Percentiles rank a stretch among this genome's conserved stretches.
Conservation (phyloP, 2,329 filamentous ascomycete species). For the Penicillium expansum region DNA sequence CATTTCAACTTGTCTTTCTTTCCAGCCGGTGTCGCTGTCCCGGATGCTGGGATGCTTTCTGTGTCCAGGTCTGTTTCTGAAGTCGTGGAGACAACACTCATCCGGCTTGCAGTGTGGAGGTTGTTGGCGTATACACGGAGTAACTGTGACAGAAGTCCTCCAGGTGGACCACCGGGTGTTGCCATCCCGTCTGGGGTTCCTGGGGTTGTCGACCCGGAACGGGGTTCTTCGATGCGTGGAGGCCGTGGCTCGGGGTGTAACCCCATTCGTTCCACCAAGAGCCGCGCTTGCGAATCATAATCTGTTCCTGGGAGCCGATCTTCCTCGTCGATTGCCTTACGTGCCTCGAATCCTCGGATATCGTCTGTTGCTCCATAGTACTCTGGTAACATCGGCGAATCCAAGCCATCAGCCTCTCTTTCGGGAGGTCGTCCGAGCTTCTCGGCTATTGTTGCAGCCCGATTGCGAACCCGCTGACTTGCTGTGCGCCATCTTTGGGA, state of each 20-base stretch:
- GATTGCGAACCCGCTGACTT: slow-evolving; percentile 19
- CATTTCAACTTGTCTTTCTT: slow-evolving; percentile 33
- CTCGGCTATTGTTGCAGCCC: slow-evolving; percentile 21
- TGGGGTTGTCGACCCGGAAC: slow-evolving; percentile 19
- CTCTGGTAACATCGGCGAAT: slow-evolving; percentile 20
- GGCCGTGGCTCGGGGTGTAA: background rate
- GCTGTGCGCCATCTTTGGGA: slow-evolving; percentile 21
- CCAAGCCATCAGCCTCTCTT: slow-evolving; percentile 22
- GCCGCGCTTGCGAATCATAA: slow-evolving; percentile 22
- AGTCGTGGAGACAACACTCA: slow-evolving; percentile 19
- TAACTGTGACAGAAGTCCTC: slow-evolving; percentile 66
- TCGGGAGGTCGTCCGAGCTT: slow-evolving; percentile 24
- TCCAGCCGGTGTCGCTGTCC: slow-evolving; percentile 12
- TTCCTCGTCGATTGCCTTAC: slow-evolving; percentile 22
- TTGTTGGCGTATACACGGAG: slow-evolving; percentile 64
- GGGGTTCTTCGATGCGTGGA: slow-evolving; percentile 7
- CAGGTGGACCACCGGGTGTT: slow-evolving; percentile 16
- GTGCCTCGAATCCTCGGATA: slow-evolving; percentile 18
- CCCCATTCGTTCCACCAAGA: slow-evolving; percentile 21
- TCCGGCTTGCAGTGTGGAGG: slow-evolving; percentile 30
- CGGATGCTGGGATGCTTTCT: slow-evolving; percentile 16
- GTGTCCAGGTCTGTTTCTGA: slow-evolving; percentile 17
- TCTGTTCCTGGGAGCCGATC: slow-evolving; percentile 5
- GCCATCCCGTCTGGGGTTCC: slow-evolving; percentile 17
- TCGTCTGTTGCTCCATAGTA: slow-evolving; percentile 26